Evolutionary conservation across 495 filamentous ascomycete genomes (phyloP).

Genomic region (Hypomontagnella monticulosa): DNA sequence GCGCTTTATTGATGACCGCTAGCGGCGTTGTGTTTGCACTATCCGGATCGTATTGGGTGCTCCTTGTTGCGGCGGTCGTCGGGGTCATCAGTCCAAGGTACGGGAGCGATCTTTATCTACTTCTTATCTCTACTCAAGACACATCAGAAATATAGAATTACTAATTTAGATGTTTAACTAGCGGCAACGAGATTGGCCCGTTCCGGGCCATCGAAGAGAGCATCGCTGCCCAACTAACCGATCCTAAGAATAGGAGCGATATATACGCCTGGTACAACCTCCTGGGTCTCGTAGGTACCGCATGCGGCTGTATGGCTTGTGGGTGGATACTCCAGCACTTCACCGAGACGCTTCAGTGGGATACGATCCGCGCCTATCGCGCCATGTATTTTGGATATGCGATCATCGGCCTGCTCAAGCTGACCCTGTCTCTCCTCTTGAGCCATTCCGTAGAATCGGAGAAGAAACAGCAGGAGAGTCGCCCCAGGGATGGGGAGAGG

Average conservation of each 20-base stretch:
- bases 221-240: slow-evolving; percentile 76
- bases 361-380: slow-evolving; percentile 50
- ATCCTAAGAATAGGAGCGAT: slow-evolving; percentile 69
- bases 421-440: slow-evolving; percentile 44
- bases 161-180: slow-evolving; percentile 32
- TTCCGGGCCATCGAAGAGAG: slow-evolving; percentile 89
- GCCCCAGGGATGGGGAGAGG: slow-evolving; percentile 18
- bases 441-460: slow-evolving; percentile 48
- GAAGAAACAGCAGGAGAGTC: slow-evolving; percentile 37
- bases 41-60: slow-evolving; percentile 75
- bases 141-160: not conserved
- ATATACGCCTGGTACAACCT: slow-evolving; percentile 82
- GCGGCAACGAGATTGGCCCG: slow-evolving; percentile 82
- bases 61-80: slow-evolving; percentile 77
- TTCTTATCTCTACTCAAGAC: not conserved
- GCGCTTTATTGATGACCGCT: slow-evolving; percentile 72
- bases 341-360: slow-evolving; percentile 46
- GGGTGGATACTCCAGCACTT: slow-evolving; percentile 52
- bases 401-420: slow-evolving; percentile 50
- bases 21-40: slow-evolving; percentile 75
- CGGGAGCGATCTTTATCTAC: not conserved
- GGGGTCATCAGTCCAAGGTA: slow-evolving; percentile 80
- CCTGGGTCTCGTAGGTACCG: slow-evolving; percentile 41
- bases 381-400: slow-evolving; percentile 51
- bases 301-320: slow-evolving; percentile 49